These are phyloP conservation scores for Diversispora epigaea DNA, from an alignment of 192 early-diverging fungal species.

Conservation along the genomic window DNA sequence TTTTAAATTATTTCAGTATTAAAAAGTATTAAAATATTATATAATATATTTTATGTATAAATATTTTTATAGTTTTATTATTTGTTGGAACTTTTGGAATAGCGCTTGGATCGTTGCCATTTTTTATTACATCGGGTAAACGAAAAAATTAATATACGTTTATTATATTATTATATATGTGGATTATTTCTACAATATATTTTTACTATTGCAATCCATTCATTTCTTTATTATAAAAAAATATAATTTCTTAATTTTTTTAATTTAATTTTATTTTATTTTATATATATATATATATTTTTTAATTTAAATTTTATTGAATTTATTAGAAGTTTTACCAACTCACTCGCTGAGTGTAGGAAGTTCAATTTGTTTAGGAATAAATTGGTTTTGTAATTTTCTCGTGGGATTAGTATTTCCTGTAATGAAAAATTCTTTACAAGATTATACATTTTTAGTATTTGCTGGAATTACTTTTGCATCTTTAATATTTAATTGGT, in stretches of 20 bases:
- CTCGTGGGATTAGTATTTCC: constrained; percentile 48
- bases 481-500: too few relatives aligned
- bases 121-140: not conserved
- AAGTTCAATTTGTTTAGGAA: constrained; percentile 66
- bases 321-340: constrained; percentile 75
- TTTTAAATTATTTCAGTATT: not conserved
- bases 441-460: not conserved
- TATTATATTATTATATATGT: too few relatives aligned
- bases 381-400: constrained; percentile 69
- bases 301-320: constrained; percentile 52
- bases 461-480: not conserved
- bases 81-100: constrained; percentile 79
- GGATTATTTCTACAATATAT: too few relatives aligned
- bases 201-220: too few relatives aligned
- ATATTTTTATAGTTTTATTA: constrained; percentile 54
- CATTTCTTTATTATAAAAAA: not conserved
- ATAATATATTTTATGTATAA: not conserved
- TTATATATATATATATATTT: not conserved
- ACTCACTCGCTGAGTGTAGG: constrained; percentile 71
- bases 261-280: too few relatives aligned
- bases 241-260: too few relatives aligned
- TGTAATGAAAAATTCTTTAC: constrained; percentile 29
- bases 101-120: constrained; percentile 77
- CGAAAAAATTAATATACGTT: not conserved
- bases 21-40: not conserved